Evolutionary conservation across 495 filamentous ascomycete species (phyloP).

Genomic region (Pseudotulostoma volvatum): DNA sequence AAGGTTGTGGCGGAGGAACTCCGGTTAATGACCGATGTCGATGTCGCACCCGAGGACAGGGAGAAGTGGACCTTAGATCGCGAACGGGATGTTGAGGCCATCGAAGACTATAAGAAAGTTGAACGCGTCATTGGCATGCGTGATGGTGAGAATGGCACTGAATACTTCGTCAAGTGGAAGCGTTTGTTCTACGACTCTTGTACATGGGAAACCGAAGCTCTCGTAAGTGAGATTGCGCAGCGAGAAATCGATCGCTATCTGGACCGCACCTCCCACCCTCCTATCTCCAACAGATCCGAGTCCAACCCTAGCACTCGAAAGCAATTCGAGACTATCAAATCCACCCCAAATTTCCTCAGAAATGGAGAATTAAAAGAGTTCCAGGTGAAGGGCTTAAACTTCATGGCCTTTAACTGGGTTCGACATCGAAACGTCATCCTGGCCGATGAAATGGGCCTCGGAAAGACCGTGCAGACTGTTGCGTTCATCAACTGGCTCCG

Average conservation of each 20-base stretch:
- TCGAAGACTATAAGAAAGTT: conserved; percentile 72
- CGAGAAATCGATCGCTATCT: conserved; percentile 80
- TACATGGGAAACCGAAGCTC: conserved; percentile 76
- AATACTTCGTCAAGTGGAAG: conserved; percentile 88
- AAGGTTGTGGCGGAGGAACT: conserved; percentile 64
- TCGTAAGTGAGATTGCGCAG: conserved; percentile 63
- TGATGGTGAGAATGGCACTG: conserved; percentile 54
- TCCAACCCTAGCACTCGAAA: conserved; percentile 55
- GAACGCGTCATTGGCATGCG: conserved; percentile 78
- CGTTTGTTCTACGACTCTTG: conserved; percentile 76
- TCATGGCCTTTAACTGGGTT: conserved; percentile 88
- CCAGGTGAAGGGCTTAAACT: conserved; percentile 86
- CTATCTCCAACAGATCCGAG: conserved; percentile 59
- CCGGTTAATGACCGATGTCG: conserved; percentile 48
- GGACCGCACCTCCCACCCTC: conserved; percentile 58
- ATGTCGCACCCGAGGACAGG: conserved; percentile 64
- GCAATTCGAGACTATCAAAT: conserved; percentile 51
- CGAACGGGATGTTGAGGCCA: conserved; percentile 66
- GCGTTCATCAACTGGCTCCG: conserved; percentile 95
- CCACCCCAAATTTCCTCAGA: conserved; percentile 72
- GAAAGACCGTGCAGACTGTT: conserved; percentile 96
- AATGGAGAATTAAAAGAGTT: conserved; percentile 82
- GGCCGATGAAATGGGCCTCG: conserved; percentile 96
- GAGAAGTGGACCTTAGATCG: conserved; percentile 85
- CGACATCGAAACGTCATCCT: conserved; percentile 84